phyloP scores from a whole-genome alignment of 202 grass and related monocot species.

The Setaria italica region DNA sequence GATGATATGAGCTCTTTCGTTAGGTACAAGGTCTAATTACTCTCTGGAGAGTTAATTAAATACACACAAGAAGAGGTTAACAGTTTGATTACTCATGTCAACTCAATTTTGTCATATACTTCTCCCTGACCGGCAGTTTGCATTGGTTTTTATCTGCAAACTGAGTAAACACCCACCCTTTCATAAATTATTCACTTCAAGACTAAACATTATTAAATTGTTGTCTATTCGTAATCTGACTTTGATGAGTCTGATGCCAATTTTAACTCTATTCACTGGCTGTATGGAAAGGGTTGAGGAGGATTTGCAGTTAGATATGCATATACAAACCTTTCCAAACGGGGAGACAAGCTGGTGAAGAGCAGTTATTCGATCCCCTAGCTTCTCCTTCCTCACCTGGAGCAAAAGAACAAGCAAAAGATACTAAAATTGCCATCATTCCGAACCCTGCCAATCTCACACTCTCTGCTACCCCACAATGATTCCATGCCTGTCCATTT shows the following conservation, averaged over 20 bases:
- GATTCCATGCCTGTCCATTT: constrained; percentile 66
- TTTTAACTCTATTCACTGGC: not conserved
- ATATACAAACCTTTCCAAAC: constrained; percentile 88
- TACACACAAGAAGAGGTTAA: not conserved
- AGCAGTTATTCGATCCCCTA: constrained; percentile 98
- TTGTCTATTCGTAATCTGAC: not conserved
- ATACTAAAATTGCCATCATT: constrained; percentile 58
- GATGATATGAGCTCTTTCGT: not conserved
- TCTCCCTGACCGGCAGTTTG: not conserved
- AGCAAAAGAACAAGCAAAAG: constrained; percentile 56
- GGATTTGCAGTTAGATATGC: not conserved
- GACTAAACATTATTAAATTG: not conserved
- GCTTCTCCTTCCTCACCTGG: constrained; percentile 99
- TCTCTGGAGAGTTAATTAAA: not conserved
- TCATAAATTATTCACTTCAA: not conserved
- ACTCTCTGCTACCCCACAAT: constrained; percentile 53
- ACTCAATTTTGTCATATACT: constrained; percentile 6
- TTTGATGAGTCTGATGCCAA: not conserved
- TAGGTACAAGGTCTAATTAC: constrained; percentile 20
- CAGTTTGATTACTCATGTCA: not conserved
- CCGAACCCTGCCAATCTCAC: constrained; percentile 40
- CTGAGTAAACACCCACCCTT: not conserved
- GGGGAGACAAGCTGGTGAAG: constrained; percentile 98
- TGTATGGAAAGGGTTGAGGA: not conserved
- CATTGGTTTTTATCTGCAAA: constrained; percentile 7